These are phyloP conservation scores for Allium sativum DNA, from an alignment of 106 monocot genomes.

Conservation along the genomic window DNA sequence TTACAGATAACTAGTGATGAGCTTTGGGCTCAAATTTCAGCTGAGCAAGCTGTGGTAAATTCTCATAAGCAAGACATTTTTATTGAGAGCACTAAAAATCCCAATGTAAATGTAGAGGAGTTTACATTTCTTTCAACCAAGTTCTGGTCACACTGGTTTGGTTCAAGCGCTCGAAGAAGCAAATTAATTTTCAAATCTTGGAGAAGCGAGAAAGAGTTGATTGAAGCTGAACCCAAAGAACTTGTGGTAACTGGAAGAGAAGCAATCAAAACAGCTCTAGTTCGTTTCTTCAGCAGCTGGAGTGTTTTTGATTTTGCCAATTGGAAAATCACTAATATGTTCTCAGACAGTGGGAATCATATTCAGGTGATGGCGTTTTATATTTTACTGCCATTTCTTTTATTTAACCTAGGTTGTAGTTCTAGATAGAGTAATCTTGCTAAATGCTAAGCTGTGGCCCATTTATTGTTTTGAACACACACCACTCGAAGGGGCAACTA, in stretches of 20 bases:
- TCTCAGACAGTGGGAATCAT: slow-evolving; percentile 14
- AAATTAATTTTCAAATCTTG: slow-evolving; percentile 62
- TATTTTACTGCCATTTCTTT: no score
- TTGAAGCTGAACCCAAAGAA: slow-evolving; percentile 20
- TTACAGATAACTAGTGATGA: slow-evolving; percentile 72
- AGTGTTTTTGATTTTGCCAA: slow-evolving; percentile 21
- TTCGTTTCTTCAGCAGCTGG: slow-evolving; percentile 42
- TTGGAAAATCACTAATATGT: slow-evolving; percentile 32
- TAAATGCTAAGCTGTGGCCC: no score
- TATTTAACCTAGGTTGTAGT: no score
- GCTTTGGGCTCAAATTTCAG: slow-evolving; percentile 42
- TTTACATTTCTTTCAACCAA: slow-evolving; percentile 49
- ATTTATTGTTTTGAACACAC: no score
- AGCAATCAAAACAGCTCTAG: slow-evolving; percentile 37
- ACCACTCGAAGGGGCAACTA: no score
- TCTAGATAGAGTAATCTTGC: no score
- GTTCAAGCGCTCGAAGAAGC: slow-evolving; percentile 42
- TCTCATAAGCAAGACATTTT: slow-evolving; percentile 18
- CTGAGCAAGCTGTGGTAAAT: slow-evolving; percentile 22
- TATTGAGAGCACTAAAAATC: slow-evolving; percentile 18
- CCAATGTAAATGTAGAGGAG: slow-evolving; percentile 44
- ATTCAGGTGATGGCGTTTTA: slow-evolving; percentile 45
- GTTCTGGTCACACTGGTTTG: slow-evolving; percentile 70
- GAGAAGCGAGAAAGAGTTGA: slow-evolving; percentile 64
- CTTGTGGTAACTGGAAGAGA: slow-evolving; percentile 35